A percentile compares a stretch with the other conserved stretches of the same genome.
phyloP scores from a whole-genome alignment of 257 asterid genomes.

The Verbena officinalis region DNA sequence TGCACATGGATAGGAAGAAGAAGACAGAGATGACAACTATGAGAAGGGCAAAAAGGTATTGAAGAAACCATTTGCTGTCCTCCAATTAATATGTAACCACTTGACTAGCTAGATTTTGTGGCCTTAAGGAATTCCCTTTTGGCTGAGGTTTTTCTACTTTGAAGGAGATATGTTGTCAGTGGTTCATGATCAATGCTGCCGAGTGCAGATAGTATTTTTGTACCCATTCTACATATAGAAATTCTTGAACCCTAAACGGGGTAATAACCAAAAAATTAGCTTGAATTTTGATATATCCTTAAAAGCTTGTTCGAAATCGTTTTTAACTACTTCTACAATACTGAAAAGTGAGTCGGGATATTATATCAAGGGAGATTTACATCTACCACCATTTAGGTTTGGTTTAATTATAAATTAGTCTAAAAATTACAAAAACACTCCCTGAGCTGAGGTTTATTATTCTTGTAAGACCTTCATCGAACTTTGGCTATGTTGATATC shows the following conservation, averaged over 20 bases:
- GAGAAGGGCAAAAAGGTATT: conserved; percentile 5
- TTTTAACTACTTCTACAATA: too few species aligned
- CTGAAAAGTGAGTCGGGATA: too few species aligned
- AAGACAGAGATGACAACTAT: conserved; percentile 25
- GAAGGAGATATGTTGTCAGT: not conserved
- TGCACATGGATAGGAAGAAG: conserved; percentile 23
- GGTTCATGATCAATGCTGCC: conserved; percentile 18
- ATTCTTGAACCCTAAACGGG: not conserved
- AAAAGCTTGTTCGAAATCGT: not conserved
- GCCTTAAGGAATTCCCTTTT: conserved; percentile 7
- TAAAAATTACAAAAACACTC: too few species aligned
- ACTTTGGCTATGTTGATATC: too few species aligned
- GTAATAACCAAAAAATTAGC: not conserved
- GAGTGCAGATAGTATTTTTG: not conserved
- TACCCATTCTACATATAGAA: not conserved
- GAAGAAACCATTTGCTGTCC: not conserved
- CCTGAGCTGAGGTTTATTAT: too few species aligned
- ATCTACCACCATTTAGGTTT: too few species aligned
- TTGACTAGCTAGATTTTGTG: conserved; percentile 12
- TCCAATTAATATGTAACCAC: not conserved
- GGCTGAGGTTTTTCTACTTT: conserved; percentile 2
- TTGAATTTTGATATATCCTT: not conserved
- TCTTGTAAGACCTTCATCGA: too few species aligned
- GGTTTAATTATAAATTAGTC: too few species aligned
- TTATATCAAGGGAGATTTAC: too few species aligned